Percentiles rank a stretch among this genome's conserved stretches.
Evolutionary conservation across 2,329 filamentous ascomycete genomes (phyloP).

Genomic region (Fusarium sterilihyphosum): DNA sequence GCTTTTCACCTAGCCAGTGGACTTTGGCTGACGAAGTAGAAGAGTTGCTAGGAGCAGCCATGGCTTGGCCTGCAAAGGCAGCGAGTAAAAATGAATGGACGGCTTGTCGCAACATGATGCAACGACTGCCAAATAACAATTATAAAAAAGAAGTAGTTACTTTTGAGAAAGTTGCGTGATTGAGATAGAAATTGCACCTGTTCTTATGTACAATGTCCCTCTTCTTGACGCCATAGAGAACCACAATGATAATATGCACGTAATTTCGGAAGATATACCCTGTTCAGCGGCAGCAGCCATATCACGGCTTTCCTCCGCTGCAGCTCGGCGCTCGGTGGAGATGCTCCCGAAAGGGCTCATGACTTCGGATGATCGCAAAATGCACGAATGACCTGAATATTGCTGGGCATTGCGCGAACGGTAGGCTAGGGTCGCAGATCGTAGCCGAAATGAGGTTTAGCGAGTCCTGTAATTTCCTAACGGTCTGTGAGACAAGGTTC

Average conservation of each 20-base stretch:
- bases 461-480: constrained; percentile 15
- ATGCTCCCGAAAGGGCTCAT: neutral
- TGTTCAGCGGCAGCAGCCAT: constrained; percentile 10
- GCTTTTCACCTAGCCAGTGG: constrained; percentile 54
- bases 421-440: neutral
- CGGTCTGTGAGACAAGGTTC: neutral
- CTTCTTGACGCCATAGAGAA: constrained; percentile 28
- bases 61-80: constrained; percentile 15
- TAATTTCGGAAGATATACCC: constrained; percentile 32
- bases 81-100: constrained; percentile 35
- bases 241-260: constrained; percentile 27
- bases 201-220: constrained; percentile 13
- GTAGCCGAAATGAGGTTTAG: neutral
- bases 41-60: constrained; percentile 28
- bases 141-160: neutral
- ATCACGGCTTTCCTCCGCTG: constrained; percentile 6
- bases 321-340: constrained; percentile 20
- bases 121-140: constrained; percentile 18
- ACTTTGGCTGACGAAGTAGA: constrained; percentile 42
- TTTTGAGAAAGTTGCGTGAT: neutral
- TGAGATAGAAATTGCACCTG: neutral
- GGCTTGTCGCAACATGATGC: constrained; percentile 32
- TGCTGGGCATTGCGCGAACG: neutral
- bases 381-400: neutral
- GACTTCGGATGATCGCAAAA: neutral